Base-by-base conservation (phyloP, 441 rosid genomes). In the Erodium texanum region DNA sequence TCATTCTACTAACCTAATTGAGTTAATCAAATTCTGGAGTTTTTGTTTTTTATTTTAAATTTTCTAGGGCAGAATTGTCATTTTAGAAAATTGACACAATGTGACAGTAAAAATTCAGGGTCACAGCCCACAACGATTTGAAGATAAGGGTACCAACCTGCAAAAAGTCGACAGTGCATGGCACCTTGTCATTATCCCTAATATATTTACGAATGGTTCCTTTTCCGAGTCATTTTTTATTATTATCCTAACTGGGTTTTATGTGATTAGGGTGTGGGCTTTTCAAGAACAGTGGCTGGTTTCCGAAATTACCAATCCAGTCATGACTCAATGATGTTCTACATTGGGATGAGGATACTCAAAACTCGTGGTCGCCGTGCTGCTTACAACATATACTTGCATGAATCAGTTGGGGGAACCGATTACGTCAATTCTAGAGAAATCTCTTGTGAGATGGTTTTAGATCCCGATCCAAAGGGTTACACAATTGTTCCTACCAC, bases 391-490 rank as follows among this genome's bases (percentile, higher is more conserved):
- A 96, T 96, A 70, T 96, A 90, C 83, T 88, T 96, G 27, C 99
- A 93, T 16, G 99, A 96, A 80, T 93, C 99, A 64, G 98, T 96
- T 48, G 99, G 99, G 36, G 99, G 99, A 73, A 93, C 99, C 45
- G 99, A 96, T 81, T 96, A 96, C 71, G 99, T 96, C 16, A 96
- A 96, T 75, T 93, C 99, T 65, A 89, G 98, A 69, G 99, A 96
- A 84, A 91, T 96, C 73, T 96, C 99, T 45, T 96, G 99, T 64
- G 99, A 96, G 84, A 93, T 96, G 98, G 98, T 96, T 82, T 80
- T 96, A 78, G 98, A 93, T 75, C 98, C 99, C 74, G 99, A 96
- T 80, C 99, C 98, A 14, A 96, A 89, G 82, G 99, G 98, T 73
- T 93, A 96, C 82, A 96, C 99, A 38, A 93, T 96, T 45, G 97